Base-by-base conservation (phyloP, 148 eudicot species). In the Camellia lanceoleosa region DNA sequence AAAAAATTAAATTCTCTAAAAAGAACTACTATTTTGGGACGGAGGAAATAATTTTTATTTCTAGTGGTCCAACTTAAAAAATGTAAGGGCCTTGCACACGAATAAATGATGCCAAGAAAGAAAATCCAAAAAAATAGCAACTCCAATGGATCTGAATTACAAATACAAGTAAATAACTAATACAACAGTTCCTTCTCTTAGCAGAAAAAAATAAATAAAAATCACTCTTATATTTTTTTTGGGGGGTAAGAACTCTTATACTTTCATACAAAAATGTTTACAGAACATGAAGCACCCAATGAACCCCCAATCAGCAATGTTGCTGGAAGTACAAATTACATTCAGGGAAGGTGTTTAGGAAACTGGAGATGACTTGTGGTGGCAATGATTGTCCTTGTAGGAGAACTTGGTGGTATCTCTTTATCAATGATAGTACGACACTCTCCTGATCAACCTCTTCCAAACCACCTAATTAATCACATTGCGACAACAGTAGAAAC, bases 301-400 rank as follows among this genome's bases (percentile, higher is more conserved):
- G 55, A 80, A 79, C 20, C 41, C 68, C 20, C 38, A 30, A 49
- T 77, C 80, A 77, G 18, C 46, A 52, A 56, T 68, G 62, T 73
- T 86, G 79, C 75, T 82, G 82, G 68, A 89, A 86, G 80, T 83
- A 88, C 44, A 73, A 13, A 38, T 52, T 68, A 76, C 83, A 88
- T 77, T 91, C 89, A 0, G 97, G 97, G 74, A 87, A 92, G 42
- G 67, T 58, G 60, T 81, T 46, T 30, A 86, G 70, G 65, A 92
- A 89, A 75, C 73, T 81, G 74, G 93, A 85, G 64, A 89, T 73
- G 54, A 89, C 84, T 80, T 87, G 69, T 7, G 83, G 89, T 55
- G 90, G 83, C 15, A 88, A 52, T 14, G 83, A 60, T 47, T 82
- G 89, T 76, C 88, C 84, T 56, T 80, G 85, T 58, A 82, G 15